Conservation (phyloP, 208 protist species). For the Herpetomonas tarakana region DNA sequence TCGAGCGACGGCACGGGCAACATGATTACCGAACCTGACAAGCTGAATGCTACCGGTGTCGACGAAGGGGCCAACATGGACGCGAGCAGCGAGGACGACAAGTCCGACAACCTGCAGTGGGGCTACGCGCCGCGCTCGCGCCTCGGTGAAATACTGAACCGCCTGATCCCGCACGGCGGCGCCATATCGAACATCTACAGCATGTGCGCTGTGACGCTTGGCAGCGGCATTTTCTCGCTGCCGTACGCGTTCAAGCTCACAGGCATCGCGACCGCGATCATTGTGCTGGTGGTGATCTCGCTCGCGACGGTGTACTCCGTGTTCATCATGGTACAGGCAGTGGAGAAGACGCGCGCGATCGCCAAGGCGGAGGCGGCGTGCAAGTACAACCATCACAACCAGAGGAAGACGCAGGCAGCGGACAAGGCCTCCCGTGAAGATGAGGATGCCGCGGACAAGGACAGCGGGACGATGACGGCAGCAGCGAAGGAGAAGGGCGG, state of each 20-base stretch:
- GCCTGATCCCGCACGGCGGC: constrained; percentile 49
- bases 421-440: background rate
- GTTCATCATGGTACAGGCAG: constrained; percentile 33
- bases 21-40: too few species aligned
- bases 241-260: constrained; percentile 49
- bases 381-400: background rate
- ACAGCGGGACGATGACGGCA: background rate
- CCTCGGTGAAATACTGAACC: constrained; percentile 15
- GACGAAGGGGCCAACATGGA: background rate
- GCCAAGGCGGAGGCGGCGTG: background rate
- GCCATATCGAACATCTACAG: constrained; percentile 44
- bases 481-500: background rate
- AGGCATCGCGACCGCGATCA: constrained; percentile 40
- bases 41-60: background rate
- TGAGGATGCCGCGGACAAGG: background rate
- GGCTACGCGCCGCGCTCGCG: constrained; percentile 1
- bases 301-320: constrained; percentile 51
- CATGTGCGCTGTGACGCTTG: constrained; percentile 40
- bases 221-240: constrained; percentile 56
- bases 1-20: background rate
- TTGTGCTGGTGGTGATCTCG: constrained; percentile 37
- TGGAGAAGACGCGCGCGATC: constrained; percentile 24
- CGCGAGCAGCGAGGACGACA: background rate
- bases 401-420: background rate
- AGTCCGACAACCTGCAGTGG: background rate